Percentiles rank a stretch among this genome's conserved stretches.
These are phyloP conservation scores for Penicillium sp. DNA, from an alignment of 2,329 filamentous ascomycete genomes.

Conservation along the genomic window DNA sequence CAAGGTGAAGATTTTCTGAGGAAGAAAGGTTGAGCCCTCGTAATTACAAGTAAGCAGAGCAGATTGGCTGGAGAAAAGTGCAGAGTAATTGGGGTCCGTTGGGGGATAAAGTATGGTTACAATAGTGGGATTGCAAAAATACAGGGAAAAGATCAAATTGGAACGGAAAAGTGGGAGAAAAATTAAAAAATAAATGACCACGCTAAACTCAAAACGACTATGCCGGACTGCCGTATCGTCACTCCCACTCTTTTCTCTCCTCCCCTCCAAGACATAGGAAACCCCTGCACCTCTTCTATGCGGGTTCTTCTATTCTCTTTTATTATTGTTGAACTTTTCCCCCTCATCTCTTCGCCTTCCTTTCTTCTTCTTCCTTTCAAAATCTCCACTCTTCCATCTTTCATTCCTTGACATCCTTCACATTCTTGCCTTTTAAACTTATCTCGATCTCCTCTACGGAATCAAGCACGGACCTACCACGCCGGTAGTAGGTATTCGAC, in stretches of 20 bases:
- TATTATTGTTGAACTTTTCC: constrained; percentile 4
- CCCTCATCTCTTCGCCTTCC: constrained; percentile 4
- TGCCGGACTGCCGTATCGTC: constrained; percentile 24
- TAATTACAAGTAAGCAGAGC: too few relatives aligned
- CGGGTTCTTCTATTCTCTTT: constrained; percentile 3
- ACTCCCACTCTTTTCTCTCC: constrained; percentile 10
- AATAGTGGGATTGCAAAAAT: constrained; percentile 9
- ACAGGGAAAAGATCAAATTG: constrained; percentile 8
- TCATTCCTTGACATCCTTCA: constrained; percentile 3
- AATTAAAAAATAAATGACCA: constrained; percentile 5
- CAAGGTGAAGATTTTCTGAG: neutral
- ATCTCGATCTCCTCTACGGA: neutral
- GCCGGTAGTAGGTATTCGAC: constrained; percentile 18
- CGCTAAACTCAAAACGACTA: constrained; percentile 21
- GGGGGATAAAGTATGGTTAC: neutral
- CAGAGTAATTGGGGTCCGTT: neutral
- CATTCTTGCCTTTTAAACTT: constrained; percentile 2
- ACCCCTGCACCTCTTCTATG: constrained; percentile 9
- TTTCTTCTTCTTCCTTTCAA: constrained; percentile 8
- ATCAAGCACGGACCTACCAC: constrained; percentile 9
- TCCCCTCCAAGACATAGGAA: constrained; percentile 2
- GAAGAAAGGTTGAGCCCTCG: too few relatives aligned
- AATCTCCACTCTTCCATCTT: constrained; percentile 2
- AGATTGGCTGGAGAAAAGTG: neutral
- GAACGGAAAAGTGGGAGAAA: constrained; percentile 4